Evolutionary conservation across 768 basidiomycete species (phyloP).

Genomic region (Amanita jacksonii): DNA sequence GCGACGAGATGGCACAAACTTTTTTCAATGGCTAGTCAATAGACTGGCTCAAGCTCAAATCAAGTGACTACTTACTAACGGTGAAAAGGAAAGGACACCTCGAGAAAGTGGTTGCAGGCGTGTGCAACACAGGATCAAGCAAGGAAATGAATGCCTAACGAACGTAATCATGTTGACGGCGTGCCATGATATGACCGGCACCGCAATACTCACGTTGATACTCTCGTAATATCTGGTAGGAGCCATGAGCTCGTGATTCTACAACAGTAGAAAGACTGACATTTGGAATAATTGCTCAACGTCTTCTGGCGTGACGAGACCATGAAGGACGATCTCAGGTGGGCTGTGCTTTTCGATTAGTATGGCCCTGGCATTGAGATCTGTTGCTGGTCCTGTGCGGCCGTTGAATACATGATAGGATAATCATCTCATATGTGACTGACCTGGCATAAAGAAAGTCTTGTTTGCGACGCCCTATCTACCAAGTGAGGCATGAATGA

Average conservation of each 20-base stretch:
- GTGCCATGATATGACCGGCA: neutral
- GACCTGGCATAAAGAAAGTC: constrained; percentile 73
- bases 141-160: constrained; percentile 66
- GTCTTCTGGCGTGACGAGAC: constrained; percentile 66
- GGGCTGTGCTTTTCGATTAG: constrained; percentile 73
- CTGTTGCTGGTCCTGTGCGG: constrained; percentile 53
- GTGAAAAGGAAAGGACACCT: constrained; percentile 89
- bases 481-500: constrained; percentile 5
- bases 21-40: neutral
- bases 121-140: constrained; percentile 76
- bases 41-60: neutral
- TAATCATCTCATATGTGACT: constrained; percentile 10
- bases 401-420: constrained; percentile 1
- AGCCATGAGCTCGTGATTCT: neutral
- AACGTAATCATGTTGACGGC: no score
- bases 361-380: constrained; percentile 58
- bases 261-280: constrained; percentile 30
- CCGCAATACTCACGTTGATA: constrained; percentile 45
- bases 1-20: constrained; percentile 83
- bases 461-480: constrained; percentile 71
- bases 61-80: constrained; percentile 44
- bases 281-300: constrained; percentile 81
- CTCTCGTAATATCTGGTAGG: constrained; percentile 54
- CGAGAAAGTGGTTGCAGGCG: constrained; percentile 66
- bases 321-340: constrained; percentile 75